These are phyloP conservation scores for Claviceps spartinae DNA, from an alignment of 2,329 filamentous ascomycete species.

Conservation along the genomic window DNA sequence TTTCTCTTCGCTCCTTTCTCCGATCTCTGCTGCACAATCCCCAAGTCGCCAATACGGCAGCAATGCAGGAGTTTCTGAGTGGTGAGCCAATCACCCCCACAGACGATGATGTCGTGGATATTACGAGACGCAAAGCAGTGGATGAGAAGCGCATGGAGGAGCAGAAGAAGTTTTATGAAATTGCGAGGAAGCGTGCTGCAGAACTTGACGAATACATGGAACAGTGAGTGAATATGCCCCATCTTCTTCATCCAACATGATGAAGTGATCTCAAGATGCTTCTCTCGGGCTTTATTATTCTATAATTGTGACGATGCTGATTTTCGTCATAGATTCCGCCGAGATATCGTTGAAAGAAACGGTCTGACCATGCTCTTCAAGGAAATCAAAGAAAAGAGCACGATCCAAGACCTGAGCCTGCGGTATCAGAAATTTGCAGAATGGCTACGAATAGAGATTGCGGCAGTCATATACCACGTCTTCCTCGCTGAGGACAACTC, in stretches of 20 bases:
- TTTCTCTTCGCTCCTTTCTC: conserved; percentile 85
- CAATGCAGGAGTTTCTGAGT: conserved; percentile 74
- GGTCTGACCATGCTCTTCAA: conserved; percentile 85
- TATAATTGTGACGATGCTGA: conserved; percentile 9
- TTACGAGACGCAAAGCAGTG: conserved; percentile 63
- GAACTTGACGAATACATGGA: conserved; percentile 99
- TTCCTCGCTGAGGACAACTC: conserved; percentile 98
- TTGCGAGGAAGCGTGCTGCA: conserved; percentile 76
- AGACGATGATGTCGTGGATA: conserved; percentile 74
- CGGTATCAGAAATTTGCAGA: conserved; percentile 98
- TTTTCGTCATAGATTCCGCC: conserved; percentile 37
- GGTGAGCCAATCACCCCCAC: conserved; percentile 57
- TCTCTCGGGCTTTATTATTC: no score
- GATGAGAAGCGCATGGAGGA: conserved; percentile 85
- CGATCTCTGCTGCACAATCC: conserved; percentile 73
- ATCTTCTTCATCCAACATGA: neutral
- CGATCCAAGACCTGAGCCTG: conserved; percentile 74
- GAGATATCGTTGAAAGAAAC: conserved; percentile 56
- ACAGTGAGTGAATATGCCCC: conserved; percentile 38
- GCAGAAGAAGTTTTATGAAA: conserved; percentile 89
- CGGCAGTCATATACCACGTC: conserved; percentile 89
- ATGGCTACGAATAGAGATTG: conserved; percentile 94
- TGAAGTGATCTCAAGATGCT: neutral
- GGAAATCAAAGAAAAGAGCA: conserved; percentile 83
- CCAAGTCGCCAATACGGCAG: conserved; percentile 67